Base-by-base conservation (phyloP, 176 grass and related monocot genomes). In the Dendrocalamus sinicus region DNA sequence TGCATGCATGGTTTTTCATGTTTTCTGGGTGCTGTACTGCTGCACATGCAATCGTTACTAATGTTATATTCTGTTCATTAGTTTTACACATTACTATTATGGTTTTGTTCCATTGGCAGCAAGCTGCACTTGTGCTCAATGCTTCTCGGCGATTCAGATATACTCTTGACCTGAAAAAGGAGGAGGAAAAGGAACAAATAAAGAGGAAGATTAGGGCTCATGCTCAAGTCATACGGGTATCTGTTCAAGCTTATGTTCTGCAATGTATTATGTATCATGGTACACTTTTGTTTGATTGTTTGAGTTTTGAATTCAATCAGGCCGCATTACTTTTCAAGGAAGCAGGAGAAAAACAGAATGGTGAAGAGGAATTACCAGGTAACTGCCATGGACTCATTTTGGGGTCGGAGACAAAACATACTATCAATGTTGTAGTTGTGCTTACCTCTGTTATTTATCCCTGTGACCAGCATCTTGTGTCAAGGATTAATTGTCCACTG, bases 171-270 rank as follows among this genome's bases (percentile, higher is more conserved):
- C 87, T 99, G 73, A 92, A 92, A 86, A 94, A 89, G 73, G 93
- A 94, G 75, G 84, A 94, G 83, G 93, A 99, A 79, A 99, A 96
- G 67, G 96, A 99, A 51, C 90, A 89, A 5, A 88, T 92, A 75
- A 90, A 92, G 75, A 96, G 93, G 86, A 96, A 94, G 62, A 92
- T 99, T 76, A 91, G 96, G 72, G 86, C 93, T 22, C 93, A 96
- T 91, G 93, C 93, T 86, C 96, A 99, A 99, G 96, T 99, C 67
- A 99, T 99, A 76, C 70, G 92, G 82, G 96, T 99, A 96, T 91
- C 73, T 46, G 28, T 78, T 74, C 48, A 73, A 79, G 41, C 43
- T 54, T 73, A 64, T 90, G 40, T 88, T 81, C 68, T 61, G 51
- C 55, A 69, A 60, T 55, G 2, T 50, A 82, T 55, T 20, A 45